Base-by-base conservation (phyloP, 208 protist genomes). In the Trypanosoma caninum region DNA sequence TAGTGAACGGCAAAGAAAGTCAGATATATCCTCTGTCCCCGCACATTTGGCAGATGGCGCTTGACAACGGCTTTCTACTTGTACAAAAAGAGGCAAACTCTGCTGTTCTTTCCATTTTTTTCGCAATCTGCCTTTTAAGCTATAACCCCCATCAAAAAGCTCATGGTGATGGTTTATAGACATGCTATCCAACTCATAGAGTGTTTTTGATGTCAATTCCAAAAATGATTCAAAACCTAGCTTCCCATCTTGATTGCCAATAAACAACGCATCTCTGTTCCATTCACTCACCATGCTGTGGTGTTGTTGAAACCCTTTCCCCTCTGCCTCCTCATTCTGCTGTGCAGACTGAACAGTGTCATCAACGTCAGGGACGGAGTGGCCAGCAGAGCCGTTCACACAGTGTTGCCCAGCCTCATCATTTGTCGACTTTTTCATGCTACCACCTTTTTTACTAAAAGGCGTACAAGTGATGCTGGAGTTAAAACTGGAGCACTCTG, bases 321-420 rank as follows among this genome's bases (percentile, higher is more conserved):
- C 82, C 64, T 89, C 79, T 33, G 80, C 71, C 57, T 79, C 72
- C 45, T 82, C 79, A 55, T 86, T 76, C 50, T 76, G 82, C 10
- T 45, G 44, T 50, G 62, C 47, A 14, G 37, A 59, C 25, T 33
- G 0, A 1, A 45, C 31, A 3, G n/a, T 30, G 3, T 57, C 52
- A 40, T 57, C 23, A 20, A 4, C 16, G 13, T 46, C 23, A 45
- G 10, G 5, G 31, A 22, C 18, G 9, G 22, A n/a, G 13, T 25
- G 42, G 9, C 22, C 5, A 28, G 1, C 31, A 28, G 42, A 44
- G 20, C 2, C 13, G 27, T 34, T 28, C 35, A 34, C 9, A 22
- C 46, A 10, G 14, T 18, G 44, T 8, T 44, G 37, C 25, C 20
- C 1, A n/a, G 28, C 27, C 28, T 34, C 40, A 2, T 28, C 6